Conservation (phyloP, 1,139 yeast species). For the Geotrichum phurueaensis region DNA sequence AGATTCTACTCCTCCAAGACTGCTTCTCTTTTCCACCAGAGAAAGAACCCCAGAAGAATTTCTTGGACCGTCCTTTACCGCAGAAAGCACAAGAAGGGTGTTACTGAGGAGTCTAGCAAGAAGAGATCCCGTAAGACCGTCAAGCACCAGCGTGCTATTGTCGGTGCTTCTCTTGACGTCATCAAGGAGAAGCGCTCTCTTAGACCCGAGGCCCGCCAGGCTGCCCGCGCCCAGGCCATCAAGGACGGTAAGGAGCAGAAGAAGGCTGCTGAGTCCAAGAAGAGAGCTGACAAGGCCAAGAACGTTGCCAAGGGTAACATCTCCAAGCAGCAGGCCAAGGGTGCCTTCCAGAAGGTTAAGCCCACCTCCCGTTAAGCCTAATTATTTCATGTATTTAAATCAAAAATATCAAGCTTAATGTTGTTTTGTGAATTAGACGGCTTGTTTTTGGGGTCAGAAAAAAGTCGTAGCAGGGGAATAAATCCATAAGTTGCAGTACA, state of each 20-base stretch:
- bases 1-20: conserved; percentile 98
- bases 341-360: conserved; percentile 57
- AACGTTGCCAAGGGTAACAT: conserved; percentile 78
- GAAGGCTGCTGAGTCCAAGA: conserved; percentile 89
- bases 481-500: too few relatives aligned
- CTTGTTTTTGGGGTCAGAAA: too few relatives aligned
- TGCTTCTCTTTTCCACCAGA: conserved; percentile 97
- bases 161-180: conserved; percentile 97
- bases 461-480: too few relatives aligned
- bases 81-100: conserved; percentile 99
- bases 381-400: background rate
- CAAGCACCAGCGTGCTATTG: conserved; percentile 98
- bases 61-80: conserved; percentile 99
- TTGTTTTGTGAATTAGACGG: background rate
- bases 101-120: conserved; percentile 95
- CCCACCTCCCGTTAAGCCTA: conserved; percentile 84
- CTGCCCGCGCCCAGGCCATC: conserved; percentile 88
- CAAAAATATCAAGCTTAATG: background rate
- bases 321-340: conserved; percentile 40
- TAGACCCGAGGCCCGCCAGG: conserved; percentile 97
- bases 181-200: conserved; percentile 95
- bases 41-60: conserved; percentile 99
- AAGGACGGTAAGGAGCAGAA: conserved; percentile 92
- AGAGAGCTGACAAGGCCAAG: conserved; percentile 81
- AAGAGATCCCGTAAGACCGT: conserved; percentile 96